Evolutionary conservation across 148 eudicot species (phyloP).

Genomic region (Diospyros kaki): DNA sequence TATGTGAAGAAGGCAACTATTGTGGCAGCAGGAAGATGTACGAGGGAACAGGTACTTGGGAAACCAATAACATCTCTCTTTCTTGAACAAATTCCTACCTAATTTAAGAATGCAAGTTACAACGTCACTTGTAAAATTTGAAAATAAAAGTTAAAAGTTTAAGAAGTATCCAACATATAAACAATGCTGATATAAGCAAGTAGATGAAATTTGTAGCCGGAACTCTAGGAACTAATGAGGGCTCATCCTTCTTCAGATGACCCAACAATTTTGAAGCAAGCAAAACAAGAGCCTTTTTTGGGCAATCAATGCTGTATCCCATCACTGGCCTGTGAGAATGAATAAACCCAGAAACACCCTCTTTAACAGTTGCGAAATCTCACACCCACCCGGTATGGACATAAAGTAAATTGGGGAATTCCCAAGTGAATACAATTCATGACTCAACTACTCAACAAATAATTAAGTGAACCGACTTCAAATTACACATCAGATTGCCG

Average conservation of each 20-base stretch:
- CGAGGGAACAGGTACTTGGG: slow-evolving; percentile 20
- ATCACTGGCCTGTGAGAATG: neutral
- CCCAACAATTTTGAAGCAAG: neutral
- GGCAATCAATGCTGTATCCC: neutral
- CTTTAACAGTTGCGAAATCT: neutral
- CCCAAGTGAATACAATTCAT: neutral
- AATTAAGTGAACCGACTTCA: slow-evolving; percentile 4
- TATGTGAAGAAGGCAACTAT: neutral
- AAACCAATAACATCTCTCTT: slow-evolving; percentile 49
- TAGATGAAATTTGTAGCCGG: neutral
- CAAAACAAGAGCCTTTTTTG: neutral
- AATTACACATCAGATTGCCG: slow-evolving; percentile 4
- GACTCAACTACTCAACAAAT: neutral
- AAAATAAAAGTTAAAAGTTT: neutral
- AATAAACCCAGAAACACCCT: neutral
- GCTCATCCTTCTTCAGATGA: neutral
- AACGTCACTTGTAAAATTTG: slow-evolving; percentile 14
- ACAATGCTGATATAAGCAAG: neutral
- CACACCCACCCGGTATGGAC: neutral
- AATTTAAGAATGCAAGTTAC: neutral
- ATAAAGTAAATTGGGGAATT: neutral
- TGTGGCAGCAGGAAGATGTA: neutral
- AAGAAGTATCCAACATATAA: neutral
- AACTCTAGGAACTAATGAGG: neutral
- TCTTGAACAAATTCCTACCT: slow-evolving; percentile 13